These are phyloP conservation scores for Solidago caesia DNA, from an alignment of 129 eudicot species.

Conservation along the genomic window DNA sequence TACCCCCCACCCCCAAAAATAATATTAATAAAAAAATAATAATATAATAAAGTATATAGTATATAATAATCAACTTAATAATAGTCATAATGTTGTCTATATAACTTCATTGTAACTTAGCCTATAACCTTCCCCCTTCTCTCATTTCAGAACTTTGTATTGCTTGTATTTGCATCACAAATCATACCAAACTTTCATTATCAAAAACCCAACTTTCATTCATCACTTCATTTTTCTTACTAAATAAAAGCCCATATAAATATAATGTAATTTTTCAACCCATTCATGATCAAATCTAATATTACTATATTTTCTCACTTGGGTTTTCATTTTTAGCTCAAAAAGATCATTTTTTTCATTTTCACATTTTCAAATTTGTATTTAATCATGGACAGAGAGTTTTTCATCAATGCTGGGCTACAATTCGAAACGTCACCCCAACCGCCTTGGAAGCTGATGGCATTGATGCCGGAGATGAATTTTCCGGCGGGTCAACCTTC, in stretches of 20 bases:
- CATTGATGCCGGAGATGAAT: constrained; percentile 31
- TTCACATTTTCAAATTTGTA: constrained; percentile 1
- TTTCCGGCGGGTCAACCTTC: constrained; percentile 8
- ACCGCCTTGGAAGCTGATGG: constrained; percentile 34
- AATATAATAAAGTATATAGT: background rate
- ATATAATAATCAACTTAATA: background rate
- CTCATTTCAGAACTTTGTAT: constrained; percentile 21
- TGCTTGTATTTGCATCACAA: constrained; percentile 40
- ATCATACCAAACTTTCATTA: constrained; percentile 41
- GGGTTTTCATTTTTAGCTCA: constrained; percentile 20
- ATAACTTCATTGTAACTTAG: constrained; percentile 44
- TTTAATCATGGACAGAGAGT: constrained; percentile 55
- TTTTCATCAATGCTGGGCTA: constrained; percentile 43
- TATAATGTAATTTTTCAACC: constrained; percentile 18
- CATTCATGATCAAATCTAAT: background rate
- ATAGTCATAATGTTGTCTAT: constrained; percentile 36
- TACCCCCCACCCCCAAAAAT: background rate
- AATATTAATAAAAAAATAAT: background rate
- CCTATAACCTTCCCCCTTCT: constrained; percentile 39
- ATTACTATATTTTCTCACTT: constrained; percentile 10
- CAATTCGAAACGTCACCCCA: constrained; percentile 31
- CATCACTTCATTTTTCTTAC: constrained; percentile 26
- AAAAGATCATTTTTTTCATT: constrained; percentile 2
- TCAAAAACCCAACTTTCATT: constrained; percentile 27
- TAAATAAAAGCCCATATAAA: constrained; percentile 7